Percentiles rank a stretch among this genome's conserved stretches.
phyloP scores from a whole-genome alignment of 495 filamentous ascomycete species.

The Annulohypoxylon moriforme region DNA sequence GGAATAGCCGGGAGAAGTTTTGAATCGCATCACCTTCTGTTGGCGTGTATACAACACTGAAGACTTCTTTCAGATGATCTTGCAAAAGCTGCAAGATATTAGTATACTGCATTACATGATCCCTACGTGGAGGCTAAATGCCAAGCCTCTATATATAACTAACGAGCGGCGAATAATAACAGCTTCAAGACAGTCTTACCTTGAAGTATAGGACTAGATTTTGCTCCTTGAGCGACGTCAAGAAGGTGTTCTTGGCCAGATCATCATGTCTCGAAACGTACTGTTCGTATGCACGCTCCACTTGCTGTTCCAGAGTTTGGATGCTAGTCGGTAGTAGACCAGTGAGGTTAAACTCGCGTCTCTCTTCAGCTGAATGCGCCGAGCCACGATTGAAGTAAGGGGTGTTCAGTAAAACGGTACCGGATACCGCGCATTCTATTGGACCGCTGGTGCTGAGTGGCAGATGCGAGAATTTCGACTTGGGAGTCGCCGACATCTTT shows the following conservation, averaged over 20 bases:
- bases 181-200: constrained; percentile 50
- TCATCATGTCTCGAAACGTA: constrained; percentile 75
- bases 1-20: constrained; percentile 83
- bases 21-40: constrained; percentile 93
- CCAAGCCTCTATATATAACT: not conserved
- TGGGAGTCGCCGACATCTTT: constrained; percentile 44
- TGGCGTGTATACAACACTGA: constrained; percentile 87
- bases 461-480: constrained; percentile 67
- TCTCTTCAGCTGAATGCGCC: constrained; percentile 75
- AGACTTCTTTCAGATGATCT: constrained; percentile 77
- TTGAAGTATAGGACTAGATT: constrained; percentile 82
- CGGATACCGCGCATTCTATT: constrained; percentile 68
- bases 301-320: constrained; percentile 85
- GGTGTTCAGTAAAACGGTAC: constrained; percentile 71
- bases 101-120: not conserved
- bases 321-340: constrained; percentile 77
- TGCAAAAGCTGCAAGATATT: constrained; percentile 51
- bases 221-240: constrained; percentile 87
- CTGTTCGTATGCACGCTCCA: constrained; percentile 81
- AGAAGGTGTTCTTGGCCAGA: constrained; percentile 85
- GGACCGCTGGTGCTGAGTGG: constrained; percentile 73
- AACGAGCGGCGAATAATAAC: not conserved
- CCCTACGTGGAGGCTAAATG: not conserved
- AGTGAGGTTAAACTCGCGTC: constrained; percentile 73
- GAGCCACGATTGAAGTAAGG: constrained; percentile 88